Conservation (phyloP, 352 stramenopile species). For the Globisporangium apiculatum region DNA sequence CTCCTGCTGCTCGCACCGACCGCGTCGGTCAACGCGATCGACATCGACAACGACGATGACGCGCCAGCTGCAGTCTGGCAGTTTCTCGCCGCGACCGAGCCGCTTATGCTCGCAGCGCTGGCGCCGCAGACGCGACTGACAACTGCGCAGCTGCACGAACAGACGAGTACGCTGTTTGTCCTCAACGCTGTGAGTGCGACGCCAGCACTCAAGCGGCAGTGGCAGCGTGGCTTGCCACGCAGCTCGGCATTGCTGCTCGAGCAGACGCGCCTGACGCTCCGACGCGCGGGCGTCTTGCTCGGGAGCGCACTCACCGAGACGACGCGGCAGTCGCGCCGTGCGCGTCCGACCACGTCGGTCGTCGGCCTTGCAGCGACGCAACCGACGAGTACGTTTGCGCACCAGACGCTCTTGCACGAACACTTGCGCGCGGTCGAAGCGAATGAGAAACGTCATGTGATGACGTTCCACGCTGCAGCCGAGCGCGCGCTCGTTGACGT, state of each 20-base stretch:
- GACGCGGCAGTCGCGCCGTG: slow-evolving; percentile 6
- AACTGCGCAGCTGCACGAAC: slow-evolving; percentile 37
- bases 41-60: slow-evolving; percentile 4
- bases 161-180: slow-evolving; percentile 34
- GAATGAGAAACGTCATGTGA: slow-evolving; percentile 27
- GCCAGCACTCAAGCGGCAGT: slow-evolving; percentile 26
- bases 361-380: slow-evolving; percentile 13
- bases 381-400: slow-evolving; percentile 24
- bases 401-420: slow-evolving; percentile 56
- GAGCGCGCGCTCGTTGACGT: slow-evolving; percentile 39
- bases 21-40: neutral
- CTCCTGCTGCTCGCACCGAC: slow-evolving; percentile 19
- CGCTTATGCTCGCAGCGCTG: slow-evolving; percentile 30
- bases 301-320: slow-evolving; percentile 37
- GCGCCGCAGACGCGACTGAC: slow-evolving; percentile 27
- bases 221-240: slow-evolving; percentile 46
- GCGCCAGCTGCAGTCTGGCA: slow-evolving; percentile 33
- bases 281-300: slow-evolving; percentile 46
- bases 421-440: slow-evolving; percentile 35
- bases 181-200: slow-evolving; percentile 36
- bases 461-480: slow-evolving; percentile 35
- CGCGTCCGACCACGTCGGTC: too few species aligned
- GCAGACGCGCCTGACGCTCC: slow-evolving; percentile 45
- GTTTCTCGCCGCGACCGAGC: slow-evolving; percentile 46
- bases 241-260: slow-evolving; percentile 58